These are phyloP conservation scores for Mercurialis annua DNA, from an alignment of 345 rosid genomes.

Conservation along the genomic window DNA sequence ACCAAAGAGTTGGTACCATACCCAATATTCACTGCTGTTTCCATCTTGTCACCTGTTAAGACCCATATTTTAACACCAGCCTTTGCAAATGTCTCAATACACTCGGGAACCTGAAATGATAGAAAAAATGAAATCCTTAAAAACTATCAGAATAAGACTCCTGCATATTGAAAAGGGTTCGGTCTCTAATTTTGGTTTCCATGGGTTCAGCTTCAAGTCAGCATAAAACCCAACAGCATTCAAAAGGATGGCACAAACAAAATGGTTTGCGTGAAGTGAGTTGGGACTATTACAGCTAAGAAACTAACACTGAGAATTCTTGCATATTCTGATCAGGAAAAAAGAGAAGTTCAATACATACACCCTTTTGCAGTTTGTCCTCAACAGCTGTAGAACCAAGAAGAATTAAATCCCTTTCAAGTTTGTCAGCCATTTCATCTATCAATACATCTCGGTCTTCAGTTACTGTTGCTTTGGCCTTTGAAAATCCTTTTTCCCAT, in stretches of 20 bases:
- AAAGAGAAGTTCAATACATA: slow-evolving; percentile 28
- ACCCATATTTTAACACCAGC: slow-evolving; percentile 86
- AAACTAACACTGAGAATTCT: slow-evolving; percentile 6
- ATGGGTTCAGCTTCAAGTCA: neutral
- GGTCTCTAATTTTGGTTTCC: neutral
- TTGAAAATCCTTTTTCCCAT: slow-evolving; percentile 58
- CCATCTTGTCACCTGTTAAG: slow-evolving; percentile 87
- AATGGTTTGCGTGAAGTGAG: neutral
- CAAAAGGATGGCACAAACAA: neutral
- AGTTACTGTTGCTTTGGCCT: slow-evolving; percentile 53
- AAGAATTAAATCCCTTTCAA: slow-evolving; percentile 71
- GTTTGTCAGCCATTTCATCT: slow-evolving; percentile 53
- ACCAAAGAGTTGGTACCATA: slow-evolving; percentile 26
- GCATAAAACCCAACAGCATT: neutral
- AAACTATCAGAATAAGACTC: neutral
- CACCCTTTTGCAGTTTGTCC: slow-evolving; percentile 90
- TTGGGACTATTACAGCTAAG: neutral
- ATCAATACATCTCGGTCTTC: slow-evolving; percentile 51
- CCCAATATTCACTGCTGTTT: slow-evolving; percentile 94
- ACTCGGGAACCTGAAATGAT: slow-evolving; percentile 58
- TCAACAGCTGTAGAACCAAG: slow-evolving; percentile 96
- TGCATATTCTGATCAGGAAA: neutral
- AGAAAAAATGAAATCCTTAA: slow-evolving; percentile 8
- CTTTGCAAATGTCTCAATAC: slow-evolving; percentile 70
- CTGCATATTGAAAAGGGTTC: neutral